Conservation (phyloP, 139 green algal species). For the Desmodesmus armatus region DNA sequence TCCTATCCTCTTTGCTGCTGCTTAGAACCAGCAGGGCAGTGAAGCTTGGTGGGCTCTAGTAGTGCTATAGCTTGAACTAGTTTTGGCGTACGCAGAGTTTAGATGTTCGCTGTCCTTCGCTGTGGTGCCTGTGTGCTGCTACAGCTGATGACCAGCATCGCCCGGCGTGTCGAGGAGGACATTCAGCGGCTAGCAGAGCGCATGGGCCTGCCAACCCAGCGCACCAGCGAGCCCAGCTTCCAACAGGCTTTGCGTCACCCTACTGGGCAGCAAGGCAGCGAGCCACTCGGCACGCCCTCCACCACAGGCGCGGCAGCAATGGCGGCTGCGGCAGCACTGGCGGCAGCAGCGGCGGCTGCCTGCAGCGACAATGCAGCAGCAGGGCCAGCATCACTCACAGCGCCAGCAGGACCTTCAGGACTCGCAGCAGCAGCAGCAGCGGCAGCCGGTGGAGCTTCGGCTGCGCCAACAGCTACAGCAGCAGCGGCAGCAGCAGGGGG, state of each 20-base stretch:
- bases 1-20: conserved; percentile 82
- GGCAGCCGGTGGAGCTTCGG: neutral
- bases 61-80: too few species aligned
- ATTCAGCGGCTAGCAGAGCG: conserved; percentile 46
- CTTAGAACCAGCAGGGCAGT: too few species aligned
- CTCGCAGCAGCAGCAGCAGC: too few species aligned
- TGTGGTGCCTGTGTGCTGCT: too few species aligned
- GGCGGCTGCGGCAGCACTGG: conserved; percentile 2
- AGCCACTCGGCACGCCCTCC: neutral
- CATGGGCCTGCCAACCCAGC: conserved; percentile 31
- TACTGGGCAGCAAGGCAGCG: neutral
- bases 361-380: too few species aligned
- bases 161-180: conserved; percentile 62
- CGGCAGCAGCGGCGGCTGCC: neutral
- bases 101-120: too few species aligned
- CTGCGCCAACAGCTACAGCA: too few species aligned
- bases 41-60: too few species aligned
- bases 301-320: neutral
- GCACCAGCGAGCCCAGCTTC: neutral
- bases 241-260: too few species aligned
- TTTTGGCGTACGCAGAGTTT: too few species aligned
- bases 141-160: conserved; percentile 66
- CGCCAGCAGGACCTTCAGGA: too few species aligned
- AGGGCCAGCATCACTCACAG: too few species aligned
- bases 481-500: conserved; percentile 2